Base-by-base conservation (phyloP, 345 rosid species). In the Physaria fendleri region DNA sequence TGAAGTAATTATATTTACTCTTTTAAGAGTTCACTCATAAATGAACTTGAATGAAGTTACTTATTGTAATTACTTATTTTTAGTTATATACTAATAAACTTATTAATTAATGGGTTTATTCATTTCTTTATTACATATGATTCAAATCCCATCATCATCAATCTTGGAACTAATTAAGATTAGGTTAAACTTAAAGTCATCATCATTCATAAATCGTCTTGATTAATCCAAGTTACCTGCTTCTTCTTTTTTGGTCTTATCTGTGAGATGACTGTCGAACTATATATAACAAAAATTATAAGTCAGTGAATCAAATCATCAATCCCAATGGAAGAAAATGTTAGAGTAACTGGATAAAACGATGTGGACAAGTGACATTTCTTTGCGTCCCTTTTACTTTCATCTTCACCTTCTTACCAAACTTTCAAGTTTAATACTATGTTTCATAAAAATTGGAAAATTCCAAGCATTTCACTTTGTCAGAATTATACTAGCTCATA, bases 321-420 rank as follows among this genome's bases (percentile, higher is more conserved):
- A 32, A 23, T 40, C 34, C 32, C 52, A 30, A 40, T 20, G 13
- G 39, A 59, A 17, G 32, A 51, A 33, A 51, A 41, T 42, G 38
- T 52, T 33, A 59, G 56, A 5, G 41, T 25, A 27, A 8, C 21
- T 8, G 16, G 48, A 37, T 69, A 61, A 11, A 53, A 23, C 2
- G 62, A 69, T 43, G 68, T 69, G 29, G 73, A 69, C 73, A 69
- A 60, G 67, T 60, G 68, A 69, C 63, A 68, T 53, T 41, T 53
- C 18, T 11, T 69, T 61, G 68, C 73, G 61, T 69, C 49, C 73
- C 68, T 61, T 69, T 60, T 61, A 61, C 67, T 69, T 69, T 45
- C 68, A 60, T 54, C 50, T 35, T 68, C 67, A 54, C 47, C 48
- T 27, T 35, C 48, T 27, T 35, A 61, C 73, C 73, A 61, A 69